These are phyloP conservation scores for Albugo laibachii DNA, from an alignment of 352 stramenopile genomes.

Conservation along the genomic window DNA sequence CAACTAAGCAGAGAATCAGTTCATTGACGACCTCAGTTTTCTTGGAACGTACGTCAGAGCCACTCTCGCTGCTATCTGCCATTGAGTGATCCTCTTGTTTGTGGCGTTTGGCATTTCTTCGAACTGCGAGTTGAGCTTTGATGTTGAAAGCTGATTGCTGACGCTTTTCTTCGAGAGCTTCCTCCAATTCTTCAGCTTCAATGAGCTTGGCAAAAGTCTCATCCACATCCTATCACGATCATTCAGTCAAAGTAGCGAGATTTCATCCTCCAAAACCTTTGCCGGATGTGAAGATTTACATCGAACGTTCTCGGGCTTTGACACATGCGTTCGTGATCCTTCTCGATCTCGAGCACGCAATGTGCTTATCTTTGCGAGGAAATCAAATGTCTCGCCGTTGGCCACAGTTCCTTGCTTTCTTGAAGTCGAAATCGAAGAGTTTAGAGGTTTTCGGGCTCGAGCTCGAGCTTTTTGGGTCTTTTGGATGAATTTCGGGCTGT, in stretches of 20 bases:
- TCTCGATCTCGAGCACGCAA: constrained; percentile 7
- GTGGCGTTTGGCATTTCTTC: too few species aligned
- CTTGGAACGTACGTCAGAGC: too few species aligned
- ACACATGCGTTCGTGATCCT: constrained; percentile 7
- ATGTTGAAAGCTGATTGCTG: constrained; percentile 24
- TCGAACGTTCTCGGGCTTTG: constrained; percentile 12
- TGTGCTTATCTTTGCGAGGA: constrained; percentile 56
- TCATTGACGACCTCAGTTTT: too few species aligned
- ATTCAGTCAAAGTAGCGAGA: background rate
- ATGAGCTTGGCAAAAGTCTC: constrained; percentile 59
- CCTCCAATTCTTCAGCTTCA: constrained; percentile 31
- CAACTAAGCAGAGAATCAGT: too few species aligned
- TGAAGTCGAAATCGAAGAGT: background rate
- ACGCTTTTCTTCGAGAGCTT: constrained; percentile 34
- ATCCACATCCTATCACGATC: constrained; percentile 29
- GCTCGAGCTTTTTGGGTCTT: too few species aligned
- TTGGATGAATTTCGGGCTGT: background rate
- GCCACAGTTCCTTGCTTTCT: constrained; percentile 47
- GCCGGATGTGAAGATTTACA: background rate
- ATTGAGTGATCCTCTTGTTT: too few species aligned
- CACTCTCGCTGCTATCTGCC: too few species aligned
- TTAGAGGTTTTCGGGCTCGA: too few species aligned
- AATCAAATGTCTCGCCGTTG: constrained; percentile 66
- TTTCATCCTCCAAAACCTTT: constrained; percentile 1
- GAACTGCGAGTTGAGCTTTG: constrained; percentile 25